These are phyloP conservation scores for Oryza punctata DNA, from an alignment of 176 grass and related monocot genomes.

Conservation along the genomic window DNA sequence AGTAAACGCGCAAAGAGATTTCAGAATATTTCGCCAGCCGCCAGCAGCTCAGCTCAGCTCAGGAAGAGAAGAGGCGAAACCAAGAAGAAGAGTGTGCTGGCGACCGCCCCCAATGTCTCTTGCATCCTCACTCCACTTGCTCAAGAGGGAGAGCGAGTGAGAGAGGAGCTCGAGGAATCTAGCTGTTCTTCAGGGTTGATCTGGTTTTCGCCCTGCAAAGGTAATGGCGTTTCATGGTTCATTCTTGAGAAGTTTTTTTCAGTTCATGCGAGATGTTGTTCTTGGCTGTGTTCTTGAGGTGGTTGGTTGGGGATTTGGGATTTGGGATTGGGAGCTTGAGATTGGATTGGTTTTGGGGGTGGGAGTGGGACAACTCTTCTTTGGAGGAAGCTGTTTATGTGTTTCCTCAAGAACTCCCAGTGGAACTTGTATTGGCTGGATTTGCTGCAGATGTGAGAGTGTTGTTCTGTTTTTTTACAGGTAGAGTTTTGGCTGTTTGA, in stretches of 20 bases:
- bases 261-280: background rate
- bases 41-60: slow-evolving; percentile 4
- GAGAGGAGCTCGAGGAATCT: slow-evolving; percentile 1
- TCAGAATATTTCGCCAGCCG: slow-evolving; percentile 30
- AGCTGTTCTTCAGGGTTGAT: slow-evolving; percentile 1
- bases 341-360: background rate
- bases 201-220: slow-evolving; percentile 9
- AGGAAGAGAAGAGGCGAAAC: background rate
- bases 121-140: background rate
- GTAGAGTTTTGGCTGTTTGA: background rate
- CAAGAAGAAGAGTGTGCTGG: background rate
- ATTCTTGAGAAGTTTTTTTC: background rate
- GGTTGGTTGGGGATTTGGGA: slow-evolving; percentile 36
- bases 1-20: slow-evolving; percentile 26
- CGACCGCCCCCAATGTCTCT: background rate
- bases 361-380: background rate
- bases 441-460: slow-evolving; percentile 14
- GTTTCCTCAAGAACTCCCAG: background rate
- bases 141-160: background rate
- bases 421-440: background rate
- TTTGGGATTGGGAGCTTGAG: slow-evolving; percentile 17
- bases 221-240: slow-evolving; percentile 32
- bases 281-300: background rate
- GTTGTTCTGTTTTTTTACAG: background rate
- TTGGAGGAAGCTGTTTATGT: background rate